Base-by-base conservation (phyloP, 306 rosid genomes). In the Spatholobus suberectus region DNA sequence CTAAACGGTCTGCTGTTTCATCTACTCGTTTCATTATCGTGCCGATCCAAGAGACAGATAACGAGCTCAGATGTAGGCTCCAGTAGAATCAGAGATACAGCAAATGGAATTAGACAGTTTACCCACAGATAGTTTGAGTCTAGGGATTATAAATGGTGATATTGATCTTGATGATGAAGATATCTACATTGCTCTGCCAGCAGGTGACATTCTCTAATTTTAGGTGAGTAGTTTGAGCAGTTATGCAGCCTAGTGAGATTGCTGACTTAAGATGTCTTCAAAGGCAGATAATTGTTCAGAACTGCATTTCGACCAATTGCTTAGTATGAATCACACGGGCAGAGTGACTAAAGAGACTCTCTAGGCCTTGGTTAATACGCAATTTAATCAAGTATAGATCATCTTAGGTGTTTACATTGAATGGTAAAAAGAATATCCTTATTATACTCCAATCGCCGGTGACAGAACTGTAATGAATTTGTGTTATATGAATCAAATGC, bases 1-100 rank as follows among this genome's bases (percentile, higher is more conserved):
- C 65, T 23, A 29, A 44, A n/a, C n/a, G n/a, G n/a, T n/a, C n/a
- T 88, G 96, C 62, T 90, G 93, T 79, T 76, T 82, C 79, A 91
- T 93, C 73, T 93, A 90, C 88, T 86, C 89, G 37, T 89, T 91
- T 87, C 91, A 89, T 14, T 91, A 87, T 62, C 63, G 85, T 47
- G 79, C 97, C 13, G 90, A 93, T 76, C 94, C 97, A 12, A 88
- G 92, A 81, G 94, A 93, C 85, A 81, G 94, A 63, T 92, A 89
- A 10, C 86, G 90, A 37, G 94, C 95, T 7, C 70, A 88, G 75
- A 89, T 89, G 92, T 84, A 83, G 34, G 74, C 89, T 46, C 73
- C 88, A 21, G 32, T 70, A 35, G 88, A 85, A 86, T 86, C 90
- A 5, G 93, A 90, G 85, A 89, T 92, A 87, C 89, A 85, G 38